phyloP scores from a whole-genome alignment of 225 moss, liverwort and hornwort species.

The Pseudisothecium myosuroides region DNA sequence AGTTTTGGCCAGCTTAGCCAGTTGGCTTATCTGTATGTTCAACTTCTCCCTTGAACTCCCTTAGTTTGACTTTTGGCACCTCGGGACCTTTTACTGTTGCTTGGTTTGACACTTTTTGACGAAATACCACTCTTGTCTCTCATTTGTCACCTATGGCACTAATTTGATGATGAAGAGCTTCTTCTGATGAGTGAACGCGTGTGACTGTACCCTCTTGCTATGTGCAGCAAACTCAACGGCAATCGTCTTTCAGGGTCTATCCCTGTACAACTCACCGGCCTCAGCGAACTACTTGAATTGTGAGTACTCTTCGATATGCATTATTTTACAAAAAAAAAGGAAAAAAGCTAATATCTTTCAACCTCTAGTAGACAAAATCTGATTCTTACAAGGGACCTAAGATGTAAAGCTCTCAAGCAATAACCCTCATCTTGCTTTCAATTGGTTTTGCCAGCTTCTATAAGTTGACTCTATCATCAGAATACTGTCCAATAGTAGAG shows the following conservation, averaged over 20 bases:
- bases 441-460: background rate
- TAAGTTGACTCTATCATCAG: background rate
- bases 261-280: conserved; percentile 13
- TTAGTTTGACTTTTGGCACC: background rate
- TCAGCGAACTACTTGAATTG: background rate
- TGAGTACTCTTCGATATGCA: background rate
- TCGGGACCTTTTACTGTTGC: background rate
- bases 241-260: conserved; percentile 4
- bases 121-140: background rate
- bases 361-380: background rate
- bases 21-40: conserved; percentile 5
- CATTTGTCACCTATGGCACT: too few relatives aligned
- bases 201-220: background rate
- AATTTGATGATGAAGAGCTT: background rate
- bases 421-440: background rate
- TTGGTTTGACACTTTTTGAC: background rate
- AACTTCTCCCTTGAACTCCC: background rate
- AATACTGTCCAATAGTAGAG: background rate
- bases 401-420: background rate
- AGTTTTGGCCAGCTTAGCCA: conserved; percentile 1
- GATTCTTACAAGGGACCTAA: too few relatives aligned
- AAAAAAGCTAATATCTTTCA: background rate
- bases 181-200: background rate
- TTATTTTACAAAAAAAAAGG: background rate
- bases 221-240: conserved; percentile 19